Evolutionary conservation across 106 monocot genomes (phyloP), one percentile per base, ranked within the genome.

Genomic region (Acorus calamus): DNA sequence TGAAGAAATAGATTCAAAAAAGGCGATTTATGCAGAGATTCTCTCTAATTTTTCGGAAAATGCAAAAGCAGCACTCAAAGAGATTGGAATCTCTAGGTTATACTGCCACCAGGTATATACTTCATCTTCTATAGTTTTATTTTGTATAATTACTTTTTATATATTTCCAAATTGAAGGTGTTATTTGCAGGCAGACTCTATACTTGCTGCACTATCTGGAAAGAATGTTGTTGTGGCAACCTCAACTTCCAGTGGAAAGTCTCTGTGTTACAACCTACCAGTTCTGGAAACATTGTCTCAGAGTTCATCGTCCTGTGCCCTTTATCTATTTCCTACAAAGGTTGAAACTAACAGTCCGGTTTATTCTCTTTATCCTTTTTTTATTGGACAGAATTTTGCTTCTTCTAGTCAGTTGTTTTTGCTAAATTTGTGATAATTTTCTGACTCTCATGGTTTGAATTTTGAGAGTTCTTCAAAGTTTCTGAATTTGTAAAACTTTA

Each of bases 261-360:
- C 94, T 80, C 53, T 94, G 61, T 94, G 94, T 48, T 94, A 94
- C 72, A 94, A 94, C 75, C 43, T 90, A 66, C 89, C 86, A 67
- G 84, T 94, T 80, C 61, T 94, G 66, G 89, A 94, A 68, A 62
- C 77, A 67, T 79, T 94, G 11, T 74, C 77, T 46, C 66, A 65
- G 43, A 78, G 74, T 79, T 50, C 50, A 14, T 62, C 68, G 6
- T 77, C 89, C 44, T 94, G 89, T 71, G 86, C 87, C 70, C 68
- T 94, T 60, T 94, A 94, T 76, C 73, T 94, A 65, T 94, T 94
- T 76, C 94, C 94, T 6, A 94, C 89, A 47, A 94, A 94, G 94
- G 94, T 89, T 66, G 12, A 49, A 52, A 64, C 14, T 52, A 8
- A 9, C 64, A 48, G 13, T 44, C 2, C 8, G 41, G 7, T 6